Percentiles rank a stretch among this genome's conserved stretches.
Evolutionary conservation across 2,329 filamentous ascomycete genomes (phyloP).

Genomic region (Sarocladium oryzae): DNA sequence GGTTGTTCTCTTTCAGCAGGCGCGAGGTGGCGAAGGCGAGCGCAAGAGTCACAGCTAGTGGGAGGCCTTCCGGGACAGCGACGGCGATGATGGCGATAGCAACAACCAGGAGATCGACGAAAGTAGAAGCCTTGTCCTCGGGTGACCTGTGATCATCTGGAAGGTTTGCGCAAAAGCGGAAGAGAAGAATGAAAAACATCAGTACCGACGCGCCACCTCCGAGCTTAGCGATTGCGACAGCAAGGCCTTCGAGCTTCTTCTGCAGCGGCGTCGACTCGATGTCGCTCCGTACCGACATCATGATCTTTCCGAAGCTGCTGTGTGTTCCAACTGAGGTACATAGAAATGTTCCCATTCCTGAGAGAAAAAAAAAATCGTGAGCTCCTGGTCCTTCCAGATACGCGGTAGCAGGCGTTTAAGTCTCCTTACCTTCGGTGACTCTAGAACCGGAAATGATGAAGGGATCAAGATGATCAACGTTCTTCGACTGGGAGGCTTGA

Average conservation of each 20-base stretch:
- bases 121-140: conserved; percentile 50
- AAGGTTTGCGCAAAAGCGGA: conserved; percentile 65
- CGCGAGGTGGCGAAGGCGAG: conserved; percentile 61
- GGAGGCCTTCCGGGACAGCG: conserved; percentile 60
- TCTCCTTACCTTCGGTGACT: conserved; percentile 66
- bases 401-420: too few relatives aligned
- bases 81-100: conserved; percentile 62
- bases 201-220: conserved; percentile 63
- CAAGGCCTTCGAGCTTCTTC: conserved; percentile 39
- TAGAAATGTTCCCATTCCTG: conserved; percentile 44
- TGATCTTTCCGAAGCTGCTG: conserved; percentile 47
- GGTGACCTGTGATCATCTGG: conserved; percentile 40
- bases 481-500: conserved; percentile 24
- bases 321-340: conserved; percentile 50
- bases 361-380: too few relatives aligned
- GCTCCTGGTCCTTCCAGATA: too few relatives aligned
- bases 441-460: conserved; percentile 78
- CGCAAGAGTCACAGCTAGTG: conserved; percentile 59
- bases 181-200: conserved; percentile 70
- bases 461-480: conserved; percentile 61
- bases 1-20: conserved; percentile 61
- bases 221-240: conserved; percentile 29
- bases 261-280: conserved; percentile 48
- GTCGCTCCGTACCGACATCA: conserved; percentile 47
- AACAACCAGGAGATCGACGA: conserved; percentile 59